phyloP scores from a whole-genome alignment of 208 protist species.

The Trypanosoma vivax region DNA sequence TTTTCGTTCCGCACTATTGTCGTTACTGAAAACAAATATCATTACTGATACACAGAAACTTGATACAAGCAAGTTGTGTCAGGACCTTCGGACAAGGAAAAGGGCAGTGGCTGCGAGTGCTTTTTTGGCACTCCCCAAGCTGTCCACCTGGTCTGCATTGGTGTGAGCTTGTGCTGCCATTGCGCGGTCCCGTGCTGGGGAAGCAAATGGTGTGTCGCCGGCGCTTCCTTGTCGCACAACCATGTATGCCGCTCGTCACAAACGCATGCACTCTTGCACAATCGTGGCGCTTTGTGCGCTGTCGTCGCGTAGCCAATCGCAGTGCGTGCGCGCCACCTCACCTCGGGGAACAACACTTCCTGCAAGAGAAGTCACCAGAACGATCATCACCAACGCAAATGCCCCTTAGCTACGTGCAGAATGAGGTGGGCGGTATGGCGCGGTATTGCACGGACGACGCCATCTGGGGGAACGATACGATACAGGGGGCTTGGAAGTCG shows the following conservation, averaged over 20 bases:
- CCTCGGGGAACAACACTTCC: not conserved
- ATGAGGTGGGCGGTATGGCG: conserved; percentile 19
- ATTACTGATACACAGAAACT: no score
- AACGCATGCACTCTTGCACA: not conserved
- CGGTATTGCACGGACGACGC: conserved; percentile 31
- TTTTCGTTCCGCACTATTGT: no score
- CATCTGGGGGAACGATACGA: conserved; percentile 44
- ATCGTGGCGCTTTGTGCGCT: conserved; percentile 7
- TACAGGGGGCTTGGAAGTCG: conserved; percentile 48
- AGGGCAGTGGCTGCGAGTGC: no score
- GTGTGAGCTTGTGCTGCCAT: no score
- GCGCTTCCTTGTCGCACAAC: no score
- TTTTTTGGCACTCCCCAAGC: no score
- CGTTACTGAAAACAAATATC: no score
- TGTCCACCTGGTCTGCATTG: no score
- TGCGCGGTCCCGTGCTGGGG: no score
- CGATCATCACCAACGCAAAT: conserved; percentile 17
- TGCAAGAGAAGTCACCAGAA: conserved; percentile 1
- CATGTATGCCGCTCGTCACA: not conserved
- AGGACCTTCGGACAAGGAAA: no score
- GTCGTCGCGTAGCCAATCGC: not conserved
- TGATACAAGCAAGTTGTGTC: no score
- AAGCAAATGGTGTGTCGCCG: no score
- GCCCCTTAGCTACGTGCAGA: conserved; percentile 16
- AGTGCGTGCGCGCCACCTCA: not conserved